Conservation (phyloP, 768 basidiomycete genomes). For the Hygrocybe punicea region DNA sequence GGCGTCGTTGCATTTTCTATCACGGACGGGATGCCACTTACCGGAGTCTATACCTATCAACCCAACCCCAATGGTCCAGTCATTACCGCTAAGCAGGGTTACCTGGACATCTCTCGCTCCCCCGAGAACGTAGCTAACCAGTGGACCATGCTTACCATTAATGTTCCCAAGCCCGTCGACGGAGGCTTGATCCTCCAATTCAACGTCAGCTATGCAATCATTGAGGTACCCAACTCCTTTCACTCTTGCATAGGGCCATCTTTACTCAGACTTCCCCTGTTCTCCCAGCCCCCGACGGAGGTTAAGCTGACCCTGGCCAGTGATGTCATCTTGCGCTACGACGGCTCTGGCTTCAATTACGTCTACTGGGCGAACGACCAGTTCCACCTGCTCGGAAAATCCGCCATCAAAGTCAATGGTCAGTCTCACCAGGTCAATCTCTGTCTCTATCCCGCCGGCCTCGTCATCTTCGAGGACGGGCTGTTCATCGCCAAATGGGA, state of each 20-base stretch:
- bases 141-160: background rate
- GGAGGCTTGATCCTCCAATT: background rate
- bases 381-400: background rate
- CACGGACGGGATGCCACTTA: slow-evolving; percentile 3
- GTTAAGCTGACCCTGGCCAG: background rate
- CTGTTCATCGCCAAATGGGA: slow-evolving; percentile 1
- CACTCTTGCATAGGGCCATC: background rate
- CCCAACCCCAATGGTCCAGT: slow-evolving; percentile 2
- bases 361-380: background rate
- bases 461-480: slow-evolving; percentile 3
- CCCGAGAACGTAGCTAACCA: background rate
- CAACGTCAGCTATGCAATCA: background rate
- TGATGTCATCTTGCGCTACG: slow-evolving; percentile 5
- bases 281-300: background rate
- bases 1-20: background rate
- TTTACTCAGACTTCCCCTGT: background rate
- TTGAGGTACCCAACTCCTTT: background rate
- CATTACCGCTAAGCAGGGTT: background rate
- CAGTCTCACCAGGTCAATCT: background rate
- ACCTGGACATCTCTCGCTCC: background rate
- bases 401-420: background rate
- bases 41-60: background rate
- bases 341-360: background rate
- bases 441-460: background rate
- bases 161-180: background rate